These are phyloP conservation scores for Auricularia cornea DNA, from an alignment of 768 basidiomycete species.

Conservation along the genomic window DNA sequence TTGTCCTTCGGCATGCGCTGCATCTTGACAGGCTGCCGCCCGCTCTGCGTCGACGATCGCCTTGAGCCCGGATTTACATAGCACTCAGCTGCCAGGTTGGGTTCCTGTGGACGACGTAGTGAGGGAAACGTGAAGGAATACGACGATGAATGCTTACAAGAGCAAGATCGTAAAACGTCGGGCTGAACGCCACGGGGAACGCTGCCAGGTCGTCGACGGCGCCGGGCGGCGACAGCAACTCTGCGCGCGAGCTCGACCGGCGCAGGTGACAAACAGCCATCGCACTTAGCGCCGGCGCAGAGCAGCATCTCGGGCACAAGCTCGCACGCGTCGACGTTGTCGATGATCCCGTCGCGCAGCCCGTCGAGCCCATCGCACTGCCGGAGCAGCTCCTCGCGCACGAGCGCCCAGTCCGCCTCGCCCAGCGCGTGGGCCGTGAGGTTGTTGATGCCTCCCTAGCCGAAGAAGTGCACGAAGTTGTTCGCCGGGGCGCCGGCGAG, in stretches of 20 bases:
- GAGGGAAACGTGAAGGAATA: too few species aligned
- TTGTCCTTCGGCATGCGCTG: slow-evolving; percentile 90
- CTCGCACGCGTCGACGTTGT: slow-evolving; percentile 18
- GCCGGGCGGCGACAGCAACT: slow-evolving; percentile 18
- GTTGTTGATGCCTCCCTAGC: too few species aligned
- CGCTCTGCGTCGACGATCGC: too few species aligned
- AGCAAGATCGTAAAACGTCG: too few species aligned
- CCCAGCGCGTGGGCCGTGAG: too few species aligned
- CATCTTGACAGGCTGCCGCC: too few species aligned
- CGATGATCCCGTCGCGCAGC: slow-evolving; percentile 22
- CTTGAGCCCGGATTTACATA: too few species aligned
- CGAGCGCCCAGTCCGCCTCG: slow-evolving; percentile 10
- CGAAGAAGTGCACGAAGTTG: slow-evolving; percentile 5
- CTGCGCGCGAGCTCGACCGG: slow-evolving; percentile 19
- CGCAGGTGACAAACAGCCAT: slow-evolving; percentile 17
- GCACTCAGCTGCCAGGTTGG: too few species aligned
- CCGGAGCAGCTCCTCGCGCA: slow-evolving; percentile 21
- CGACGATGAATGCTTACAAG: too few species aligned
- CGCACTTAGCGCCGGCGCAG: slow-evolving; percentile 9
- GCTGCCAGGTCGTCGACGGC: slow-evolving; percentile 12
- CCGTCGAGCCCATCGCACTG: slow-evolving; percentile 27
- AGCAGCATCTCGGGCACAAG: slow-evolving; percentile 23
- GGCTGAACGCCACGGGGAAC: not conserved
- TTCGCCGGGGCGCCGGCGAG: slow-evolving; percentile 25
- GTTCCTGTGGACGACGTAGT: too few species aligned